Evolutionary conservation across 1,284 basidiomycete genomes (phyloP).

Genomic region (Salmacisia buchloeana): DNA sequence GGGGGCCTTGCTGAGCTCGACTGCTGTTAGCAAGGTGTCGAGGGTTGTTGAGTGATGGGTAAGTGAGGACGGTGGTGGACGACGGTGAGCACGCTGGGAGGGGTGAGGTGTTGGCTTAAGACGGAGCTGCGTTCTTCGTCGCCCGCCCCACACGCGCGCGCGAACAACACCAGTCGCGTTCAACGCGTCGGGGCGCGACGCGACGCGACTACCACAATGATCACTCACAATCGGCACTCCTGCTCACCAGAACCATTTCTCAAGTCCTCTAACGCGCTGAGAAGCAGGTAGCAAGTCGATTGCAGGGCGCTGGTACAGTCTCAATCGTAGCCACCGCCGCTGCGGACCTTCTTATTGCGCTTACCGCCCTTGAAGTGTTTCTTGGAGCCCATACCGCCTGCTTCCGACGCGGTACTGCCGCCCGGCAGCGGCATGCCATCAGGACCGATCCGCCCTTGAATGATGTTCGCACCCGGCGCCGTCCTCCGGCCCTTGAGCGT

Average conservation of each 20-base stretch:
- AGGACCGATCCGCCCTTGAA: conserved; percentile 29
- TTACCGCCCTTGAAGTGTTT: conserved; percentile 84
- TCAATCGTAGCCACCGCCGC: conserved; percentile 2
- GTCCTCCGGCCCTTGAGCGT: conserved; percentile 53
- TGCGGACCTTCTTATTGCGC: conserved; percentile 19
- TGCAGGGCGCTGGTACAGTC: neutral
- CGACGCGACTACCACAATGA: too few relatives aligned
- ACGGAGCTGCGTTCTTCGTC: too few relatives aligned
- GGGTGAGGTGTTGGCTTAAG: too few relatives aligned
- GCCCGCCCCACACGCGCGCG: too few relatives aligned
- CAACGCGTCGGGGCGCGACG: too few relatives aligned
- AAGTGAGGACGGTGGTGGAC: neutral
- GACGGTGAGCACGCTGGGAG: neutral
- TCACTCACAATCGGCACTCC: too few relatives aligned
- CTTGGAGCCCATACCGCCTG: conserved; percentile 57
- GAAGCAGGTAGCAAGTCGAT: too few relatives aligned
- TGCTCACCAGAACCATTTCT: too few relatives aligned
- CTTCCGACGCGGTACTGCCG: conserved; percentile 45
- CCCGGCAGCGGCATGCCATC: conserved; percentile 52
- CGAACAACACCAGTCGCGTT: too few relatives aligned
- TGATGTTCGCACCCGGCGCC: conserved; percentile 17
- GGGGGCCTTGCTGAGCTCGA: too few relatives aligned
- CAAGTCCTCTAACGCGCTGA: too few relatives aligned
- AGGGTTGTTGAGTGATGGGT: neutral
- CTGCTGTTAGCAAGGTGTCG: too few relatives aligned